phyloP scores from a whole-genome alignment of 495 filamentous ascomycete species.

The Acidiella bohemica region DNA sequence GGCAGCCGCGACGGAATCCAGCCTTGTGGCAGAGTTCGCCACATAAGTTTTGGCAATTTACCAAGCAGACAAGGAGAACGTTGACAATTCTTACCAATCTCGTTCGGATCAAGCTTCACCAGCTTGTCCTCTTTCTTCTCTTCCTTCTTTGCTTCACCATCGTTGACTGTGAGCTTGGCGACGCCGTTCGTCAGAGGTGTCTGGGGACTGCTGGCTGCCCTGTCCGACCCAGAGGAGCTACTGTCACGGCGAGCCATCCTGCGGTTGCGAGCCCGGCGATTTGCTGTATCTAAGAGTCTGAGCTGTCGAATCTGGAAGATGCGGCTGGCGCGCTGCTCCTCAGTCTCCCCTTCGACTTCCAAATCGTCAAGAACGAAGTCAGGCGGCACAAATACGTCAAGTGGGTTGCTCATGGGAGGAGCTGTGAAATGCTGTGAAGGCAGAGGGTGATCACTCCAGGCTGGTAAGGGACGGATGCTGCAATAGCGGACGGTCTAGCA shows the following conservation, averaged over 20 bases:
- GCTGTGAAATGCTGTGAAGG: too few species aligned
- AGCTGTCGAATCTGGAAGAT: too few species aligned
- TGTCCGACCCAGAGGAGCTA: conserved; percentile 1
- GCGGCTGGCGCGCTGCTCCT: background rate
- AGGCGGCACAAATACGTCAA: conserved; percentile 1
- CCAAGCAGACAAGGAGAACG: background rate
- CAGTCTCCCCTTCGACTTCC: background rate
- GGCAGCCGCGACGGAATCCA: background rate
- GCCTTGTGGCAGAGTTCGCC: background rate
- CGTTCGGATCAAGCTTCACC: conserved; percentile 18
- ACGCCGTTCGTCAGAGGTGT: too few species aligned
- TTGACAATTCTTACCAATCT: conserved; percentile 8
- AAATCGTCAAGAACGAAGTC: conserved; percentile 1
- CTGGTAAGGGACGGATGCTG: too few species aligned
- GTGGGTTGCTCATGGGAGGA: conserved; percentile 4
- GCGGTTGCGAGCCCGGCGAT: background rate
- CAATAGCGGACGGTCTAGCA: too few species aligned
- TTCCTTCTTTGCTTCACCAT: background rate
- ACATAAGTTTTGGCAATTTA: background rate
- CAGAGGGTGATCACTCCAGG: too few species aligned
- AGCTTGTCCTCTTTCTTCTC: conserved; percentile 8
- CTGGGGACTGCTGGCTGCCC: background rate
- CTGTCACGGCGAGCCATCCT: background rate
- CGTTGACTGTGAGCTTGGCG: background rate
- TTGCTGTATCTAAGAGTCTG: background rate